Base-by-base conservation (phyloP, 129 eudicot species). In the Scalesia atractyloides region DNA sequence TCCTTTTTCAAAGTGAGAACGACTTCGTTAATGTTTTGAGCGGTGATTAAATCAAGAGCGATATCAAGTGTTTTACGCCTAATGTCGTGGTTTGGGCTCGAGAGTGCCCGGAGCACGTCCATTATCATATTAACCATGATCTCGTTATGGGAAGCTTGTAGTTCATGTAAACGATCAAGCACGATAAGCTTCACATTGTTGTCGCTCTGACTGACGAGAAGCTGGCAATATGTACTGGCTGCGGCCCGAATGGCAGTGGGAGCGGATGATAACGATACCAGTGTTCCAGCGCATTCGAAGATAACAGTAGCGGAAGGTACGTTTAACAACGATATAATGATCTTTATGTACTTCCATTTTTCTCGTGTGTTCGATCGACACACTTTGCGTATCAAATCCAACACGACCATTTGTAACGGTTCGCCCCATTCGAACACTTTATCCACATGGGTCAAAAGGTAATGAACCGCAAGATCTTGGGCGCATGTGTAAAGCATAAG, bases 71-170 rank as follows among this genome's bases (percentile, higher is more conserved):
- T 90, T 81, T 94, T 94, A 82, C 91, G 81, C 14, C 93, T 82
- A 49, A 94, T 94, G 61, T 94, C 98, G 62, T 87, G 96, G 79
- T 94, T 94, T 14, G 98, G 97, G 80, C 97, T 94, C 12, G 97
- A 87, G 59, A 94, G 90, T 60, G 96, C 98, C 74, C 98, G 81
- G 62, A 94, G 93, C 18, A 94, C 90, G 81, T 94, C 98, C 98
- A 94, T 94, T 16, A 94, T 94, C 96, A 90, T 74, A 57, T 94
- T 96, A 67, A 94, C 90, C 97, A 94, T 90, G 48, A 94, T 86
- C 49, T 90, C 98, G 33, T 82, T 76, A 64, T 94, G 96, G 46
- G 93, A 83, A 34, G 88, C 52, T 79, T 90, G 90, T 33, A 94
- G 91, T 68, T 94, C 98, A 66, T 73, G 83, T 53, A 94, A 83